A percentile compares a stretch with the other conserved stretches of the same genome.
phyloP scores from a whole-genome alignment of 495 filamentous ascomycete genomes.

The Hypoxylon cercidicola region DNA sequence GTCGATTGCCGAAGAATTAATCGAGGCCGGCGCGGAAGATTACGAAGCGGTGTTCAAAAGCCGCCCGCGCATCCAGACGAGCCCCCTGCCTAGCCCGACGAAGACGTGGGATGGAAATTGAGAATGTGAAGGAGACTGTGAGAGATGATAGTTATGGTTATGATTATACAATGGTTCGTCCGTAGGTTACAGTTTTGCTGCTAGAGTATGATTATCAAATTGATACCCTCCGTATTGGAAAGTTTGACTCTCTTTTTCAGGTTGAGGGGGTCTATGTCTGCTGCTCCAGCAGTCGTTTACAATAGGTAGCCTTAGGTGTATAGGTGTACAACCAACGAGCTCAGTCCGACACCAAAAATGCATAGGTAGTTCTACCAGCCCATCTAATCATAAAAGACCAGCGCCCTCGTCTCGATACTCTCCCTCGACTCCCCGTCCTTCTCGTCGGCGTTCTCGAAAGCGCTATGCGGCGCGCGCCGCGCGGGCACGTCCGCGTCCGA shows the following conservation, averaged over 20 bases:
- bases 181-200: conserved; percentile 16
- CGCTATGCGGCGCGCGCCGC: conserved; percentile 69
- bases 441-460: conserved; percentile 66
- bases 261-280: too few relatives aligned
- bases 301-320: neutral
- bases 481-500: conserved; percentile 65
- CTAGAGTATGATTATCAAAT: conserved; percentile 29
- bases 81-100: conserved; percentile 71
- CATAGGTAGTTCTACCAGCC: neutral
- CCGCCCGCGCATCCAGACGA: conserved; percentile 78
- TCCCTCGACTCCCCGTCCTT: conserved; percentile 57
- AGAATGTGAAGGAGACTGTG: neutral
- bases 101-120: conserved; percentile 35
- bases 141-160: neutral
- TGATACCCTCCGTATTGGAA: conserved; percentile 8
- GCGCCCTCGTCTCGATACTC: conserved; percentile 70
- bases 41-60: conserved; percentile 90
- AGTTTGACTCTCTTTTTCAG: neutral
- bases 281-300: neutral
- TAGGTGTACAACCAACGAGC: too few relatives aligned
- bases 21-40: conserved; percentile 65
- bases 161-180: neutral
- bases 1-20: conserved; percentile 45
- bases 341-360: too few relatives aligned
- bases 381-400: conserved; percentile 59